Percentiles rank a stretch among this genome's conserved stretches.
Evolutionary conservation across 148 eudicot genomes (phyloP).

Genomic region (Cornus florida): DNA sequence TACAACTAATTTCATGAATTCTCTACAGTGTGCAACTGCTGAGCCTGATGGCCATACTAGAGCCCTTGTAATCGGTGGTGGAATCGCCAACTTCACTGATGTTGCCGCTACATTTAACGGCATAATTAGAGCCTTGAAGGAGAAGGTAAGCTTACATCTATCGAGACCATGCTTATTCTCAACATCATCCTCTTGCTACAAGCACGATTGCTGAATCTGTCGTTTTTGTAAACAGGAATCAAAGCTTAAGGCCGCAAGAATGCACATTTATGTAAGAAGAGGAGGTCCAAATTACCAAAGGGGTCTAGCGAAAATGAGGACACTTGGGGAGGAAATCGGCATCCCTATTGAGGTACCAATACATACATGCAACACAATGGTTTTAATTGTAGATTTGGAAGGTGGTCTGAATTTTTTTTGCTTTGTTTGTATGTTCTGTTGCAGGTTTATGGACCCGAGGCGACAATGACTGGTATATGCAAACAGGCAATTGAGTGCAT

Average conservation of each 20-base stretch:
- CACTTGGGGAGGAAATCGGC: slow-evolving; percentile 89
- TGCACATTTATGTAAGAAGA: slow-evolving; percentile 92
- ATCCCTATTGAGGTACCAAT: slow-evolving; percentile 81
- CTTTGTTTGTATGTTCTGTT: neutral
- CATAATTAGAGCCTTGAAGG: slow-evolving; percentile 59
- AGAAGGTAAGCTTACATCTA: slow-evolving; percentile 37
- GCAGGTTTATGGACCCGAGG: neutral
- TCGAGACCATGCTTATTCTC: neutral
- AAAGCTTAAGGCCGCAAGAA: slow-evolving; percentile 90
- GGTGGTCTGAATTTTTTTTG: too few relatives aligned
- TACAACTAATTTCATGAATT: slow-evolving; percentile 5
- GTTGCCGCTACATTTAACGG: slow-evolving; percentile 94
- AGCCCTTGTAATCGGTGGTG: slow-evolving; percentile 98
- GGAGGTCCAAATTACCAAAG: slow-evolving; percentile 99
- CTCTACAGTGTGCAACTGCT: slow-evolving; percentile 89
- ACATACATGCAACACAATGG: neutral
- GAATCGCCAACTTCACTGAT: slow-evolving; percentile 98
- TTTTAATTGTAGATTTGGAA: too few relatives aligned
- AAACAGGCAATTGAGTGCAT: slow-evolving; percentile 4
- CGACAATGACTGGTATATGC: neutral
- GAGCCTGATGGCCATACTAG: slow-evolving; percentile 84
- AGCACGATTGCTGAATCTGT: neutral
- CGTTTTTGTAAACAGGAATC: slow-evolving; percentile 34
- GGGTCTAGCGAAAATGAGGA: slow-evolving; percentile 92
- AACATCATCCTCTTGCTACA: neutral